Evolutionary conservation across 2,329 filamentous ascomycete species (phyloP), one percentile per base, ranked within the genome.

Genomic region (Claviceps fusiformis): DNA sequence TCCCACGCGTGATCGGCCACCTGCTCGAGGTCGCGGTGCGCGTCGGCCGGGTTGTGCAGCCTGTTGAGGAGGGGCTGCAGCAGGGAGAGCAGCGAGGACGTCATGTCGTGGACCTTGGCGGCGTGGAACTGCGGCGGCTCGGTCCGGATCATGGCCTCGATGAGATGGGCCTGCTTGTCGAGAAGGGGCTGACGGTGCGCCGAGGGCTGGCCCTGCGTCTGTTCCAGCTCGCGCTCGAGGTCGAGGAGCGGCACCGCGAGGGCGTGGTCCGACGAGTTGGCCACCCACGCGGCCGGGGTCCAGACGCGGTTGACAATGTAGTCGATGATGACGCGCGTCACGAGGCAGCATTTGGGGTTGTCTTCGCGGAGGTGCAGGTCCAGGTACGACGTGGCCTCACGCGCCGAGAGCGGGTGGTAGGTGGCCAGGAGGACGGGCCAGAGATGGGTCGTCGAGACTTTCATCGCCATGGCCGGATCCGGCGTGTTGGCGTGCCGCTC

Each of bases 1-100:
- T 73, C 70, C 68, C 75, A 74, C 0, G 73, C 73, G 11, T 64
- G 61, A 54, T 69, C 67, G 51, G 70, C 65, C 31, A 79, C 68
- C 53, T 58, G 58, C 58, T 69, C 67, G 31, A 78, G 68, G 55
- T 78, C 76, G 48, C 65, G 65, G 53, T 67, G 68, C 11, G 75
- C 74, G 5, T 67, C 65, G 5, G 64, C 55, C 0, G 69, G 66
- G 55, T 67, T 59, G 35, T 65, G 63, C 8, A 61, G 58, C 7
- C 64, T 61, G 56, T 75, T 71, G 13, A 73, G 61, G 0, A 78
- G 62, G 1, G 74, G 71, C 54, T 67, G 61, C 9, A 73, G 62
- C 60, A 67, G 70, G 53, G 65, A 61, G 5, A 70, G 58, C 17
- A 73, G 63, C 54, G 67, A 64, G 49, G 68, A 65, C 6, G 77